Evolutionary conservation across 148 eudicot species (phyloP).

Genomic region (Simmondsia chinensis): DNA sequence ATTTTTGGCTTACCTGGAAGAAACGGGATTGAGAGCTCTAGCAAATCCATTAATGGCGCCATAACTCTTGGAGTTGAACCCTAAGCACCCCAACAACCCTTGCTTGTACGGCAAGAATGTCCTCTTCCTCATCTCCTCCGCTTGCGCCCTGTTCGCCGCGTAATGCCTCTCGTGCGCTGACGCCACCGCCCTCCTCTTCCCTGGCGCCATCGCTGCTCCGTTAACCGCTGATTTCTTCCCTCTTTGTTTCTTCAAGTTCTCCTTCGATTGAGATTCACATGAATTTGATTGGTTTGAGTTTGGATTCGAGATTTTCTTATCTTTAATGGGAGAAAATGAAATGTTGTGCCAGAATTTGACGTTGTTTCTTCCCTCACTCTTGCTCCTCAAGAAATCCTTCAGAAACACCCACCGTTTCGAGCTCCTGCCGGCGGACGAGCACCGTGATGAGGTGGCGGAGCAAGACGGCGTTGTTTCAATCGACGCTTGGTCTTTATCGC

Average conservation of each 20-base stretch:
- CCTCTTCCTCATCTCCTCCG: slow-evolving; percentile 96
- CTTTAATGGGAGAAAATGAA: slow-evolving; percentile 56
- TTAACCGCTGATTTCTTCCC: slow-evolving; percentile 6
- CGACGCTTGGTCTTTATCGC: no score
- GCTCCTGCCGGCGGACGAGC: slow-evolving; percentile 71
- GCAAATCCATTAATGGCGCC: slow-evolving; percentile 77
- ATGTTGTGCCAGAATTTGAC: slow-evolving; percentile 64
- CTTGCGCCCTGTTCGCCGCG: slow-evolving; percentile 75
- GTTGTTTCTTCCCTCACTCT: slow-evolving; percentile 73
- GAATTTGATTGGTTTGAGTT: no score
- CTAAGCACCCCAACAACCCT: slow-evolving; percentile 81
- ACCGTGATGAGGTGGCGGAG: no score
- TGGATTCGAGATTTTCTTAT: no score
- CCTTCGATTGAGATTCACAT: no score
- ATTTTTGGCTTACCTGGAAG: slow-evolving; percentile 89
- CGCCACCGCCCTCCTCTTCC: slow-evolving; percentile 56
- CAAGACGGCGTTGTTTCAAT: slow-evolving; percentile 40
- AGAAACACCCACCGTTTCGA: slow-evolving; percentile 81
- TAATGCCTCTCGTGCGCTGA: slow-evolving; percentile 86
- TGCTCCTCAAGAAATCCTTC: slow-evolving; percentile 80
- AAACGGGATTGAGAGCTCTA: slow-evolving; percentile 72
- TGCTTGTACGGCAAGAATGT: slow-evolving; percentile 86
- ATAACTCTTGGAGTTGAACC: slow-evolving; percentile 77
- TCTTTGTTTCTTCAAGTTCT: no score
- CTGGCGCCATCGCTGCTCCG: slow-evolving; percentile 26